Conservation (phyloP, 169 alveolate species). For the Prorocentrum cordatum region DNA sequence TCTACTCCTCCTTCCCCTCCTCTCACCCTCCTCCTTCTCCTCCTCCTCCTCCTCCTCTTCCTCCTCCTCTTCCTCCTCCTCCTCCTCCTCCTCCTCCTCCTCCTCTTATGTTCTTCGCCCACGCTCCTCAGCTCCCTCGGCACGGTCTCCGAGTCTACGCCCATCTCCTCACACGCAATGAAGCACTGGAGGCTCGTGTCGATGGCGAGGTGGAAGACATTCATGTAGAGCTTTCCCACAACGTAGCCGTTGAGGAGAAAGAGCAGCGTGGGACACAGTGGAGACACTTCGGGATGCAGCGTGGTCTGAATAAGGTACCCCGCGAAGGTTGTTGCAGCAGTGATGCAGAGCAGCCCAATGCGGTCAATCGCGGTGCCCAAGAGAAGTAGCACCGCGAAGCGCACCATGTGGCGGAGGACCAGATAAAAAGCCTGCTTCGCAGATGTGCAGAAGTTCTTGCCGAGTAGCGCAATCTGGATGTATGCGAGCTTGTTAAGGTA, state of each 20-base stretch:
- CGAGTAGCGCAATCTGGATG: slow-evolving; percentile 82
- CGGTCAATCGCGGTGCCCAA: slow-evolving; percentile 74
- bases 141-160: not conserved
- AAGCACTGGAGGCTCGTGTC: slow-evolving; percentile 73
- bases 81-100: no score
- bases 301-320: not conserved
- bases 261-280: slow-evolving; percentile 9
- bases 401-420: slow-evolving; percentile 77
- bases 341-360: not conserved
- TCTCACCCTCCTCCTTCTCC: no score
- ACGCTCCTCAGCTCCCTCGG: no score
- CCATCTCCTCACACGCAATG: slow-evolving; percentile 72
- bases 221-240: slow-evolving; percentile 46
- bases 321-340: not conserved
- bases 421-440: slow-evolving; percentile 80
- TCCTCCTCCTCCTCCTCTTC: no score
- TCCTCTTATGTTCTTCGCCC: no score
- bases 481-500: slow-evolving; percentile 83
- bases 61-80: no score
- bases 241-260: slow-evolving; percentile 20
- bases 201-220: slow-evolving; percentile 70
- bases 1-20: no score
- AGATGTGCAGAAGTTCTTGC: slow-evolving; percentile 81
- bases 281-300: not conserved
- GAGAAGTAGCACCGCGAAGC: slow-evolving; percentile 73